phyloP scores from a whole-genome alignment of 345 rosid species.

The Abelmoschus esculentus region DNA sequence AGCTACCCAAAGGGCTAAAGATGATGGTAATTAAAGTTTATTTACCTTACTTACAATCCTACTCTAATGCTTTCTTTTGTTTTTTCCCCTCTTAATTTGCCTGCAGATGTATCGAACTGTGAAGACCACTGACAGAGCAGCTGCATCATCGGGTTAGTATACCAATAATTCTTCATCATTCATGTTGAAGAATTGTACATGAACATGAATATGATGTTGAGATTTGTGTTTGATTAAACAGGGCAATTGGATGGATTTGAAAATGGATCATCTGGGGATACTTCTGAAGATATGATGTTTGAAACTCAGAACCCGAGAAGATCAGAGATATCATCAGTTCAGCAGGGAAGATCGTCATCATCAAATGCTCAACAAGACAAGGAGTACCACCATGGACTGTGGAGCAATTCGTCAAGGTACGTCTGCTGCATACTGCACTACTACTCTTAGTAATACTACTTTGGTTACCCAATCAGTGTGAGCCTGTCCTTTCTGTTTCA shows the following conservation, averaged over 20 bases:
- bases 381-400: conserved; percentile 38
- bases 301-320: conserved; percentile 55
- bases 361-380: conserved; percentile 32
- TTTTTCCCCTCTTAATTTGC: not conserved
- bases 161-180: not conserved
- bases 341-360: conserved; percentile 30
- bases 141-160: conserved; percentile 52
- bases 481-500: not conserved
- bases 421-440: not conserved
- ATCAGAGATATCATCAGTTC: conserved; percentile 35
- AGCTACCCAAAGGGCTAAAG: not conserved
- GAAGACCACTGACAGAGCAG: conserved; percentile 62
- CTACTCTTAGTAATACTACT: not conserved
- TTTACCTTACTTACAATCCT: not conserved
- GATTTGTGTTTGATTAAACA: conserved; percentile 14
- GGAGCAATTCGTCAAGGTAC: conserved; percentile 74
- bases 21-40: not conserved
- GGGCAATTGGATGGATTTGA: conserved; percentile 67
- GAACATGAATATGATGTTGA: not conserved
- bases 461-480: not conserved
- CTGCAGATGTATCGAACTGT: conserved; percentile 70
- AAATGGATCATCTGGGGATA: conserved; percentile 80
- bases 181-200: not conserved
- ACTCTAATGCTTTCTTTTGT: not conserved
- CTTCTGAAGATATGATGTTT: conserved; percentile 76